Evolutionary conservation across 495 filamentous ascomycete genomes (phyloP), one percentile per base, ranked within the genome.

Genomic region (Hypoxylon lienhwacheense): DNA sequence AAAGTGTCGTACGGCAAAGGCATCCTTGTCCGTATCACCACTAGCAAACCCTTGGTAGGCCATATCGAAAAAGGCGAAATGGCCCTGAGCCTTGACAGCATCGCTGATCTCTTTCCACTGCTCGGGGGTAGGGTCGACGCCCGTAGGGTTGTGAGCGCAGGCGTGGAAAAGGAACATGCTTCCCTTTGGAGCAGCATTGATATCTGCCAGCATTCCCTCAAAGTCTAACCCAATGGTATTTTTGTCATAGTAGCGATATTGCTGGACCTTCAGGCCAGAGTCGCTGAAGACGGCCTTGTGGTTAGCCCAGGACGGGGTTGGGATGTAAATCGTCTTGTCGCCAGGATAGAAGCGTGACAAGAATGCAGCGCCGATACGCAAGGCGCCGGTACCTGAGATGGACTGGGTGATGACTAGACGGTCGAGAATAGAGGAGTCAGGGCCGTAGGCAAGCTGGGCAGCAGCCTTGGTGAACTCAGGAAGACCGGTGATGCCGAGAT

Each of bases 21-120:
- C 93, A 72, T 98, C 93, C 66, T 81, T 81, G 75, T 96, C 81
- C 39, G 90, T 92, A 75, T 95, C 84, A 52, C 93, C 93, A 55
- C 85, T 90, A 43, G 93, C 93, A 66, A 98, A 98, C 57, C 93
- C 93, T 76, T 98, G 92, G 81, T 98, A 98, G 53, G 93, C 93
- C 93, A 98, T 98, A 74, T 98, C 93, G 76, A 98, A 98, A 83
- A 98, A 96, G 47, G 90, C 83, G 68, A 85, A 96, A 79, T 97
- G 93, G 32, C 80, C 86, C 73, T 88, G 85, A 72, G 83, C 81
- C 83, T 95, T 95, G 65, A 97, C 81, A 51, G 85, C 92, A 56
- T 89, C 78, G 78, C 86, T 87, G 66, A 98, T 96, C 74, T 89
- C 76, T 74, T 83, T 85, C 93, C 93, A 98, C 77, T 98, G 93